Evolutionary conservation across 768 basidiomycete species (phyloP), one percentile per base, ranked within the genome.

Genomic region (Mycena vitilis): DNA sequence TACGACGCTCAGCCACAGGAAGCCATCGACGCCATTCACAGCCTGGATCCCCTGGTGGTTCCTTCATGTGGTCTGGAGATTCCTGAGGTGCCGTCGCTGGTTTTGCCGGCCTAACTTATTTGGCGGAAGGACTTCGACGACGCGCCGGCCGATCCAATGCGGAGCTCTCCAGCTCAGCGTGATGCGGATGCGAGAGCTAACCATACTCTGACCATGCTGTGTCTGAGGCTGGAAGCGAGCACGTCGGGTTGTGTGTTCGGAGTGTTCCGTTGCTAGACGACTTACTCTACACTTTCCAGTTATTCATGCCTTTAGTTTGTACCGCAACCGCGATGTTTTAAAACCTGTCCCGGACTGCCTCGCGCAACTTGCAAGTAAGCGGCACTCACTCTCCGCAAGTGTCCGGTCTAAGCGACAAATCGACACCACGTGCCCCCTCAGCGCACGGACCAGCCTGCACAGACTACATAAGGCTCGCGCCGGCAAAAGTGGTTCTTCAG

Each of bases 61-160:
- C 83, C 85, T 23, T 99, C 69, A 99, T 98, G 79, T n/a, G 98
- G 98, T 12, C 83, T 99, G 58, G 97, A 99, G 79, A 85, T 94
- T 1, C 95, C 95, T 1, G 97, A 98, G 79, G 85, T 87, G 70
- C 83, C 99, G 23, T 93, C 95, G n/a, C 78, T 91, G 20, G 84
- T 98, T 53, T 99, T 95, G 78, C 95, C 97, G 0, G 82, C 78
- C 30, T 86, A 88, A 6, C 82, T 99, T 44, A 86, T 87, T 48
- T 91, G 90, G 9, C 89, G 97, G 37, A 86, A 91, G 66, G 86
- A 90, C 60, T 75, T 91, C 63, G 79, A 83, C 47, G 77, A 78
- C 42, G 71, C 73, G 15, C 73, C 76, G 25, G 75, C 80, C 23
- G 75, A 74, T 23, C 73, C 78, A 1, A 75, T 79, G 2, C 76